Evolutionary conservation across 2,329 filamentous ascomycete species (phyloP).

Genomic region (Byssoonygena ceratinophila): DNA sequence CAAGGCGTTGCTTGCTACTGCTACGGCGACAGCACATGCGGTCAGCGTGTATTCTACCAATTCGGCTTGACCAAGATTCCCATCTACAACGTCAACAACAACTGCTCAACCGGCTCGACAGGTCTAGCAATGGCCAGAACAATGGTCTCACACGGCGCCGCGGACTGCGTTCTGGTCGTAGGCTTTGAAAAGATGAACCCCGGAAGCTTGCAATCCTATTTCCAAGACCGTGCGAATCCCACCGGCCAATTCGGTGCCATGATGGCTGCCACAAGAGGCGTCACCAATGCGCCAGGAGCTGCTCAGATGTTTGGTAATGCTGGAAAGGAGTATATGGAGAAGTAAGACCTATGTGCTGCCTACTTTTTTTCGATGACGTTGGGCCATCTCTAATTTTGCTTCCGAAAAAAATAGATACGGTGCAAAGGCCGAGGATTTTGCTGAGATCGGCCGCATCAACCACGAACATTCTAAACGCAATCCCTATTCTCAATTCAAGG

Average conservation of each 20-base stretch:
- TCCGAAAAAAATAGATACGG: constrained; percentile 52
- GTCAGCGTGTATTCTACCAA: constrained; percentile 96
- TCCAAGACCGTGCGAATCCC: constrained; percentile 74
- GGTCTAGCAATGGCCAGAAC: constrained; percentile 75
- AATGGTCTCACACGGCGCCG: constrained; percentile 66
- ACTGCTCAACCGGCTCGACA: constrained; percentile 91
- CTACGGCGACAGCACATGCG: constrained; percentile 90
- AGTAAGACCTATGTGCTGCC: constrained; percentile 42
- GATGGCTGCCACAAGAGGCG: constrained; percentile 71
- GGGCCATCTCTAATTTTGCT: background rate
- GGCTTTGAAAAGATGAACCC: constrained; percentile 98
- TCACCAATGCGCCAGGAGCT: constrained; percentile 72
- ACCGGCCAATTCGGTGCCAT: constrained; percentile 61
- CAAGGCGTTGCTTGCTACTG: constrained; percentile 96
- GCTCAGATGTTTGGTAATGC: constrained; percentile 96
- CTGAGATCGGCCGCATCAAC: constrained; percentile 86
- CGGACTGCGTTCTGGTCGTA: constrained; percentile 80
- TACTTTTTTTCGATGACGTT: background rate
- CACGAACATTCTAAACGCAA: constrained; percentile 85
- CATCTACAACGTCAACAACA: constrained; percentile 98
- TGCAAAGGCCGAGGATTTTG: constrained; percentile 75
- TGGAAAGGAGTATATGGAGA: constrained; percentile 88
- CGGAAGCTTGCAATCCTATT: constrained; percentile 73
- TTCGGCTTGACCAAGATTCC: constrained; percentile 96
- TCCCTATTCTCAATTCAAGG: constrained; percentile 94